phyloP scores from a whole-genome alignment of 2,329 filamentous ascomycete species.

The Penicillium verrucosum region DNA sequence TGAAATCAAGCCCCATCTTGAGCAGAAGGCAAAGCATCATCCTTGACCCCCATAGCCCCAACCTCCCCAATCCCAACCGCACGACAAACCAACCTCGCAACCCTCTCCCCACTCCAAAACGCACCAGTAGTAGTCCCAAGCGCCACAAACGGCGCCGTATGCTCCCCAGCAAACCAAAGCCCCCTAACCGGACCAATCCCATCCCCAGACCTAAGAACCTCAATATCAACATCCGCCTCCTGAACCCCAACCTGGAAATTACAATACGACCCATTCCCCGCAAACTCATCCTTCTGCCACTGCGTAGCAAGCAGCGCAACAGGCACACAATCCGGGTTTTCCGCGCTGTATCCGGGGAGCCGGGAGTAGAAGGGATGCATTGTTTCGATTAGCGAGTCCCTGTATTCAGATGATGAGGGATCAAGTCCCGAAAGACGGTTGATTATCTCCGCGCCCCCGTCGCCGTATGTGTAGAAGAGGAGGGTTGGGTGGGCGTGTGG shows the following conservation, averaged over 20 bases:
- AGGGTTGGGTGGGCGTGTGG: slow-evolving; percentile 70
- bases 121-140: slow-evolving; percentile 86
- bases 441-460: slow-evolving; percentile 42
- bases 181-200: slow-evolving; percentile 55
- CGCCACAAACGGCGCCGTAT: slow-evolving; percentile 85
- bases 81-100: slow-evolving; percentile 56
- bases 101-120: slow-evolving; percentile 84
- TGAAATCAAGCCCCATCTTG: not conserved
- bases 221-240: slow-evolving; percentile 69
- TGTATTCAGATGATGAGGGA: slow-evolving; percentile 47
- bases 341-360: slow-evolving; percentile 63
- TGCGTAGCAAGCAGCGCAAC: slow-evolving; percentile 64
- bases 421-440: slow-evolving; percentile 29
- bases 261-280: slow-evolving; percentile 76
- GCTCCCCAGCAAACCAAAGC: slow-evolving; percentile 85
- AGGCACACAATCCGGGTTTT: slow-evolving; percentile 59
- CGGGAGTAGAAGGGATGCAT: slow-evolving; percentile 75
- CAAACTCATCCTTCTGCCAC: slow-evolving; percentile 75
- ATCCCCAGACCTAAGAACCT: slow-evolving; percentile 52
- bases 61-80: slow-evolving; percentile 24
- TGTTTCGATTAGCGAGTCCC: slow-evolving; percentile 59
- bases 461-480: slow-evolving; percentile 65
- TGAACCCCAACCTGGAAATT: slow-evolving; percentile 78
- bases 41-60: slow-evolving; percentile 21
- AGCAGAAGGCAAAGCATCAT: slow-evolving; percentile 36